Evolutionary conservation across 192 early-diverging fungal species (phyloP).

Genomic region (Gorgonomyces haynaldii): DNA sequence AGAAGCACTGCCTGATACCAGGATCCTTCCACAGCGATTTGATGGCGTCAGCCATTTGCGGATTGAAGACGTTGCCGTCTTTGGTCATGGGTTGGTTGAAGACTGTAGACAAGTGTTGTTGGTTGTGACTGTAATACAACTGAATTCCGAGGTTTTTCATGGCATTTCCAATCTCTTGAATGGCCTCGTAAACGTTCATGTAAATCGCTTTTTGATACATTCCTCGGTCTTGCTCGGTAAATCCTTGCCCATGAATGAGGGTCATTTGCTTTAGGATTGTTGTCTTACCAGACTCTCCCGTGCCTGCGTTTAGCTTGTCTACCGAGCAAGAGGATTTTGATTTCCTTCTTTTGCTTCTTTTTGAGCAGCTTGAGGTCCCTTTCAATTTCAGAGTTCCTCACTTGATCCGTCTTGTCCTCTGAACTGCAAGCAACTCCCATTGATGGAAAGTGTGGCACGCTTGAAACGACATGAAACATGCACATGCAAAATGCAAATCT

Average conservation of each 20-base stretch:
- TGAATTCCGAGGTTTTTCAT: constrained; percentile 76
- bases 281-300: constrained; percentile 92
- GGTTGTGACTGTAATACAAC: constrained; percentile 54
- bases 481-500: no score
- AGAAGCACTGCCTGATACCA: constrained; percentile 23
- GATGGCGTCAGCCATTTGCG: constrained; percentile 49
- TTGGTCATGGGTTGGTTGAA: constrained; percentile 12
- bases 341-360: no score
- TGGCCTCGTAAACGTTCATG: constrained; percentile 85
- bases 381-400: no score
- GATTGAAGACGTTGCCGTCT: no score
- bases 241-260: constrained; percentile 90
- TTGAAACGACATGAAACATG: no score
- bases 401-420: no score
- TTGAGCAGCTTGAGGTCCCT: no score
- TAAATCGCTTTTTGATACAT: constrained; percentile 91
- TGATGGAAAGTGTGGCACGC: no score
- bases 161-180: constrained; percentile 86
- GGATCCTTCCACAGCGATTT: constrained; percentile 25
- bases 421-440: no score
- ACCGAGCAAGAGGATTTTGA: background rate
- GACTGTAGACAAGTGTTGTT: constrained; percentile 57
- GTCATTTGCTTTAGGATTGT: constrained; percentile 98
- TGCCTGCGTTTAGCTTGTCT: constrained; percentile 34
- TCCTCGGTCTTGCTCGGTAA: constrained; percentile 74